A percentile compares a stretch with the other conserved stretches of the same genome.
These are phyloP conservation scores for Coelastrella sp. DNA, from an alignment of 139 green algal species.

Conservation along the genomic window DNA sequence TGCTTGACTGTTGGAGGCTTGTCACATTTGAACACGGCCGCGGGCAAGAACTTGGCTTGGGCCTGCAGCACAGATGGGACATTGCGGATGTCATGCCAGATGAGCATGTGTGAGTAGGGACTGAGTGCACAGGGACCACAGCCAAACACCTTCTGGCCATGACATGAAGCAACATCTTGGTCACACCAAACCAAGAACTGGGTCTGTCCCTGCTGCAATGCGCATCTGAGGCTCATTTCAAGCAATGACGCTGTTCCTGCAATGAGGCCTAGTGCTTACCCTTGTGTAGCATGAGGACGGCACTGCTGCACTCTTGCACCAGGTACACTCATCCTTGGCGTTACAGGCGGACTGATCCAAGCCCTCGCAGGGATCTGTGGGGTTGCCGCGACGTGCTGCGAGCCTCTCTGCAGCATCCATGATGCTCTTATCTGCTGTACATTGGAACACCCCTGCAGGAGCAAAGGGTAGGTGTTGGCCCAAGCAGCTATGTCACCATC, in stretches of 20 bases:
- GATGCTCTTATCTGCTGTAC: background rate
- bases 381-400: background rate
- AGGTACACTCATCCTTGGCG: slow-evolving; percentile 35
- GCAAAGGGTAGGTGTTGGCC: background rate
- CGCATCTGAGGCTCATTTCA: no score
- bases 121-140: no score
- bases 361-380: slow-evolving; percentile 31
- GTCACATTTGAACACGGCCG: slow-evolving; percentile 35
- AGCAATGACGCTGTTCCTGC: no score
- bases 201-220: no score
- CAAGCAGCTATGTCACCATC: background rate
- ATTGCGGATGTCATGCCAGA: no score
- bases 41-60: slow-evolving; percentile 33
- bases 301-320: slow-evolving; percentile 41
- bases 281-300: slow-evolving; percentile 34
- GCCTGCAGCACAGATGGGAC: background rate
- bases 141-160: no score
- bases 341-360: slow-evolving; percentile 7
- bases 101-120: no score
- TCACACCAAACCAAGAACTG: no score
- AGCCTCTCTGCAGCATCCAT: background rate
- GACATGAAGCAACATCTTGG: no score
- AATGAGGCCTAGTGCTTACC: no score
- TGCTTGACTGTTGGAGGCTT: background rate
- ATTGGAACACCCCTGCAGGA: slow-evolving; percentile 22